Evolutionary conservation across 2,329 filamentous ascomycete species (phyloP).

Genomic region (Penicillium olsonii): DNA sequence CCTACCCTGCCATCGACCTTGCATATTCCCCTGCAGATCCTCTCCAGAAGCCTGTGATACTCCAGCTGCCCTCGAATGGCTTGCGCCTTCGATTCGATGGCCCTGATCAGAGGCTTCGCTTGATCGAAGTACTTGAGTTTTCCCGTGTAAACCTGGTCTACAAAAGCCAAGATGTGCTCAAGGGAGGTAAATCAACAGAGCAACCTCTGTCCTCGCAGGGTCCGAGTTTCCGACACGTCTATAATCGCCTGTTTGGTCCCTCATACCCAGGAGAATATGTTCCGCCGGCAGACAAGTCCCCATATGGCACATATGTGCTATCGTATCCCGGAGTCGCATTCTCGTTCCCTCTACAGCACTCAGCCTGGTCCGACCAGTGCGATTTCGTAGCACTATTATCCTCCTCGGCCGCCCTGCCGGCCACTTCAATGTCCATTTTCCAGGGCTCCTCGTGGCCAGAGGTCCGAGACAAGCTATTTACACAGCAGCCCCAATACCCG

Average conservation of each 20-base stretch:
- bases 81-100: constrained; percentile 91
- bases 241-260: constrained; percentile 88
- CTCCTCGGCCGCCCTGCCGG: constrained; percentile 72
- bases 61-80: constrained; percentile 81
- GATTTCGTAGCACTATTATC: constrained; percentile 88
- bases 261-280: constrained; percentile 94
- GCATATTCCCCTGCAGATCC: constrained; percentile 76
- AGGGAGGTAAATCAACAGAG: constrained; percentile 45
- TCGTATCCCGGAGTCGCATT: constrained; percentile 96
- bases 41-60: constrained; percentile 70
- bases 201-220: constrained; percentile 50
- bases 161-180: constrained; percentile 77
- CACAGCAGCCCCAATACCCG: constrained; percentile 70
- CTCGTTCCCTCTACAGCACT: constrained; percentile 75
- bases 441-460: constrained; percentile 88
- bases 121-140: constrained; percentile 92
- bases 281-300: constrained; percentile 57
- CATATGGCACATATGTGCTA: constrained; percentile 77
- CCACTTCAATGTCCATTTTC: constrained; percentile 87
- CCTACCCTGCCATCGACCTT: constrained; percentile 80
- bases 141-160: constrained; percentile 81
- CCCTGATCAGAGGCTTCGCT: constrained; percentile 81
- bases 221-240: constrained; percentile 84
- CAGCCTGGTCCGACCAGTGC: constrained; percentile 69
- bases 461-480: constrained; percentile 74